phyloP scores from a whole-genome alignment of 441 rosid species.

The Euphorbia celastroides region DNA sequence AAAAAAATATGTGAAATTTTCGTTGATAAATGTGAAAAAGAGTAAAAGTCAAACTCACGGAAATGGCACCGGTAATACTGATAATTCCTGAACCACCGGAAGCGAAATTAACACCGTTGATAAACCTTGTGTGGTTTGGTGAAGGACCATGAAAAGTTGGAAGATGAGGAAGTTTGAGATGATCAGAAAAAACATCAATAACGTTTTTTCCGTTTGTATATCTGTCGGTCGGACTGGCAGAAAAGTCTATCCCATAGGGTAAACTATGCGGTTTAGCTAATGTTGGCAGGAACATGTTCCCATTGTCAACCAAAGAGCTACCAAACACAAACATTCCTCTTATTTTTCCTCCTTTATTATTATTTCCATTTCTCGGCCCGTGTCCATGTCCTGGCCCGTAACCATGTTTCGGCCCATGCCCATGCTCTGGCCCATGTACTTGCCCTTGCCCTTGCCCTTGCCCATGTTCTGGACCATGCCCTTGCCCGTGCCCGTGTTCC shows the following conservation, averaged over 20 bases:
- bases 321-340: conserved; percentile 64
- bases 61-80: conserved; percentile 40
- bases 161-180: conserved; percentile 35
- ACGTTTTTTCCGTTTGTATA: conserved; percentile 54
- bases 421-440: too few species aligned
- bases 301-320: conserved; percentile 19
- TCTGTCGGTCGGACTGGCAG: conserved; percentile 48
- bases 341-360: neutral
- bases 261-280: conserved; percentile 35
- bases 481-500: too few species aligned
- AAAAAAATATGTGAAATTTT: too few species aligned
- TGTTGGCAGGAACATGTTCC: conserved; percentile 37
- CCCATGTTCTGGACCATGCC: too few species aligned
- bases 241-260: conserved; percentile 56
- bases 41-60: neutral
- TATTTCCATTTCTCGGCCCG: too few species aligned
- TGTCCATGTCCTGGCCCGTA: too few species aligned
- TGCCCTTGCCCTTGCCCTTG: too few species aligned
- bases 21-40: too few species aligned
- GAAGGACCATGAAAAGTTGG: conserved; percentile 41
- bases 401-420: too few species aligned
- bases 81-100: conserved; percentile 55
- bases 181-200: conserved; percentile 38
- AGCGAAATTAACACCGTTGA: conserved; percentile 50
- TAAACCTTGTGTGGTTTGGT: conserved; percentile 27